Base-by-base conservation (phyloP, 345 rosid genomes). In the Camelina neglecta region DNA sequence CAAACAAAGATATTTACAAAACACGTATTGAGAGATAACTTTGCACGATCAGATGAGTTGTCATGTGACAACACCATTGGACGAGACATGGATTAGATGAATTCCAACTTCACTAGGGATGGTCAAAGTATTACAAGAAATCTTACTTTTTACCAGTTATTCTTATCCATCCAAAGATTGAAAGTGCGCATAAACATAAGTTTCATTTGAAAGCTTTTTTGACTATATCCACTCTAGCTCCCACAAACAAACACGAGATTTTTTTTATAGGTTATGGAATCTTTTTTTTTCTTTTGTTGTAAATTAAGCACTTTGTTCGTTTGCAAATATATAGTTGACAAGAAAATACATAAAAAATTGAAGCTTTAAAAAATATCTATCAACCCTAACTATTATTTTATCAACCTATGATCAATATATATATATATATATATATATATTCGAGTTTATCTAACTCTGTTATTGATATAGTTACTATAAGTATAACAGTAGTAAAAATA, bases 171-270 rank as follows among this genome's bases (percentile, higher is more conserved):
- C 67, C 83, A 63, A 59, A 72, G 33, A 29, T 62, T 51, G 63
- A 41, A 80, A 72, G 74, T 80, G 77, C 76, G 77, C 72, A 73
- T 71, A 57, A 71, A 71, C 67, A 26, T 51, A 39, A 77, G 57
- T 77, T 77, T 31, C 9, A 77, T 64, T 77, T 58, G 44, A 64
- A 64, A 5, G 18, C 68, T 65, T 58, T 65, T 71, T 77, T 77
- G 76, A 77, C 81, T 77, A 77, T 50, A 71, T 71, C 81, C 72
- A 77, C 75, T 76, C 80, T 53, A 35, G 38, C 80, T 53, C 38
- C 54, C 64, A 78, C 73, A 41, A 69, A 51, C 45, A 67, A 38
- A 67, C 24, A 62, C 35, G 18, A 16, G 16, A 53, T 60, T 51
- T 26, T 69, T n/a, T 18, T 45, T 29, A 29, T 29, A 29, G 50